Evolutionary conservation across 106 monocot genomes (phyloP), one percentile per base, ranked within the genome.

Genomic region (Ottelia alismoides): DNA sequence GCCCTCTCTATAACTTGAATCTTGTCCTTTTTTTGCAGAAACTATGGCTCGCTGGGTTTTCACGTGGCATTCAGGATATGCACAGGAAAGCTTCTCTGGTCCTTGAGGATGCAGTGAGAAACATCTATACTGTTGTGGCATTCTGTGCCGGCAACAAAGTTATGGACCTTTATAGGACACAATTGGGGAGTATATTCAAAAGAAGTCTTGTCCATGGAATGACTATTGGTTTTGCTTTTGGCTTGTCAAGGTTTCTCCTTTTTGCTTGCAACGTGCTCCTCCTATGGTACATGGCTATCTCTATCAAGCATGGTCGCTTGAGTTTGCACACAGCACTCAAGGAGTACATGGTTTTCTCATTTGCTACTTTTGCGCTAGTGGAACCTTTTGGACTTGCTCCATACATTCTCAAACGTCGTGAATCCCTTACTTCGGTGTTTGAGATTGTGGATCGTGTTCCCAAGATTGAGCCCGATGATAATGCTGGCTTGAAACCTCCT

Each of bases 361-460:
- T 90, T 53, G 90, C 98, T 44, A 83, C 98, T 12, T 99, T 99
- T 69, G 98, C 90, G 16, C 57, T 99, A 22, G 98, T 99, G 28
- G 98, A 99, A 76, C 98, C 98, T 28, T 99, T 99, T 58, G 98
- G 98, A 17, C 78, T 99, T 26, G 98, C 98, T 27, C 98, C 98
- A 22, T 91, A 90, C 49, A 99, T 99, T 24, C 76, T 90, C 3
- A 99, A 99, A 62, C 60, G 86, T 27, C 62, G 90, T 17, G 83
- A 86, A 28, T 82, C 90, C 1, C 79, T 99, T 27, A 66, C 45
- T 23, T 90, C 98, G 35, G 86, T 99, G 30, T 99, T 99, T 59
- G 90, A 99, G 75, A 99, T 99, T 25, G 83, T 99, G 11, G 98
- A 99, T 35, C 90, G 98, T 35, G 70, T 72, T 21, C 90, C 90